phyloP scores from a whole-genome alignment of 495 filamentous ascomycete species.

The Neurospora cerealis region DNA sequence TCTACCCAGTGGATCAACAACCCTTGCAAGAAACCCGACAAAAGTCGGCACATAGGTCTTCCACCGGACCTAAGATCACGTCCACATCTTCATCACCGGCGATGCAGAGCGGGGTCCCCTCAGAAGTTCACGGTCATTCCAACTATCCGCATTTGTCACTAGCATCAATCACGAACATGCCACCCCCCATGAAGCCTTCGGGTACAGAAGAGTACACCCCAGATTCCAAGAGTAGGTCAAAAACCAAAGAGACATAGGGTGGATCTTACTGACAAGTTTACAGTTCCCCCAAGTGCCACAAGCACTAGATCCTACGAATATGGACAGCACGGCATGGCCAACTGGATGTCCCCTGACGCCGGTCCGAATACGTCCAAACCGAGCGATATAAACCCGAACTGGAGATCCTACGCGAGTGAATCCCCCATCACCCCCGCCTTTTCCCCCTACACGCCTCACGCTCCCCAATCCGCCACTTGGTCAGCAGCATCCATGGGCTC shows the following conservation, averaged over 20 bases:
- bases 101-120: conserved; percentile 31
- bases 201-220: conserved; percentile 28
- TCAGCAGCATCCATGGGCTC: conserved; percentile 21
- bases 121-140: conserved; percentile 32
- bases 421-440: conserved; percentile 32
- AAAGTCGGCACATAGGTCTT: conserved; percentile 29
- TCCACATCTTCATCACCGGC: conserved; percentile 42
- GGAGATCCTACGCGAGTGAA: conserved; percentile 30
- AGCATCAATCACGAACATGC: conserved; percentile 39
- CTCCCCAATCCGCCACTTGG: conserved; percentile 32
- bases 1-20: conserved; percentile 84
- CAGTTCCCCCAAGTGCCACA: conserved; percentile 27
- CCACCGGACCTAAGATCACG: conserved; percentile 28
- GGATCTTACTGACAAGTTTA: conserved; percentile 19
- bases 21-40: conserved; percentile 39
- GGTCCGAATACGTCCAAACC: conserved; percentile 25
- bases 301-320: conserved; percentile 27
- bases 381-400: conserved; percentile 24
- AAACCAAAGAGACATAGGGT: not conserved
- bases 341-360: conserved; percentile 34
- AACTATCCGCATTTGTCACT: conserved; percentile 38
- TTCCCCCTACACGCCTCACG: conserved; percentile 30
- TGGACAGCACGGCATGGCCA: conserved; percentile 29
- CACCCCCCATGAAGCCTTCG: conserved; percentile 32
- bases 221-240: conserved; percentile 32